Evolutionary conservation across 805 yeast species (phyloP).

Genomic region (Cyberlindnera sargentensis): DNA sequence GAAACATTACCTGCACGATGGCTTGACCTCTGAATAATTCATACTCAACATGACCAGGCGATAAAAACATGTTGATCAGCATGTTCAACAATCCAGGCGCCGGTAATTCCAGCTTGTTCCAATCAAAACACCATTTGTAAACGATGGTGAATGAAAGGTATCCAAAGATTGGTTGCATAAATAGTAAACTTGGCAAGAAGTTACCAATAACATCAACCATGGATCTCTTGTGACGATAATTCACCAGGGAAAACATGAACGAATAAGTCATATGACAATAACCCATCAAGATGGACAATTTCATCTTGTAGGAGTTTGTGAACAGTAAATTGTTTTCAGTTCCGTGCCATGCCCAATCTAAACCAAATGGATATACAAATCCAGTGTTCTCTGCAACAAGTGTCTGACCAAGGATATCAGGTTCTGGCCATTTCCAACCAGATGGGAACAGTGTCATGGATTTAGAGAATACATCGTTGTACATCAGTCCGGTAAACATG

Average conservation of each 20-base stretch:
- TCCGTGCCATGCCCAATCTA: slow-evolving; percentile 97
- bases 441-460: slow-evolving; percentile 80
- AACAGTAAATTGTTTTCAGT: slow-evolving; percentile 86
- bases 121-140: slow-evolving; percentile 92
- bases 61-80: slow-evolving; percentile 90
- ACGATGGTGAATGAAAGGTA: slow-evolving; percentile 79
- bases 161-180: slow-evolving; percentile 96
- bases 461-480: slow-evolving; percentile 89
- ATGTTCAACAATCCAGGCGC: slow-evolving; percentile 94
- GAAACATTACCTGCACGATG: slow-evolving; percentile 60
- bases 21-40: slow-evolving; percentile 77
- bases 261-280: slow-evolving; percentile 92
- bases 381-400: slow-evolving; percentile 62
- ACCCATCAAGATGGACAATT: slow-evolving; percentile 90
- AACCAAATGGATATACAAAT: slow-evolving; percentile 66
- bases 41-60: slow-evolving; percentile 86
- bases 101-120: slow-evolving; percentile 68
- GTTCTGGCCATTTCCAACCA: slow-evolving; percentile 92
- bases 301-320: slow-evolving; percentile 96
- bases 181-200: slow-evolving; percentile 87
- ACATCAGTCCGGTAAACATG: slow-evolving; percentile 89
- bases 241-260: slow-evolving; percentile 75
- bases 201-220: slow-evolving; percentile 82
- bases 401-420: slow-evolving; percentile 52
- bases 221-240: slow-evolving; percentile 62